Evolutionary conservation across 257 asterid species (phyloP).

Genomic region (Schizonepeta tenuifolia): DNA sequence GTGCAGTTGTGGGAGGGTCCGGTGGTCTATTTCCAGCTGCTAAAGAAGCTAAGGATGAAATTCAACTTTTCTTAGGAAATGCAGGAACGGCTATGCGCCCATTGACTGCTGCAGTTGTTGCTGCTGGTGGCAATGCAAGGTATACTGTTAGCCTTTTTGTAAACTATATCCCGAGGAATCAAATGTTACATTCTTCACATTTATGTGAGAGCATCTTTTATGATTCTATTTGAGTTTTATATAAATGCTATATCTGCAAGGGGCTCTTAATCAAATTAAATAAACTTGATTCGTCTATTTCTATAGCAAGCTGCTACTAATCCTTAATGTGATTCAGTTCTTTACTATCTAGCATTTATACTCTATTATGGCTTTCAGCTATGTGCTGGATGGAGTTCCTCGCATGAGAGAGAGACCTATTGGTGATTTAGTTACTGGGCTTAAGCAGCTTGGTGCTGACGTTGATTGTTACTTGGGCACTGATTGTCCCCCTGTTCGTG

Average conservation of each 20-base stretch:
- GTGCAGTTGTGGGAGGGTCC: constrained; percentile 82
- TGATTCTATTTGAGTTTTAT: constrained; percentile 4
- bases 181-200: neutral
- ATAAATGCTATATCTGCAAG: constrained; percentile 1
- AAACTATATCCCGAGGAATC: neutral
- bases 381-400: constrained; percentile 97
- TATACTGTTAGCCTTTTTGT: constrained; percentile 32
- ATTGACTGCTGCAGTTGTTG: constrained; percentile 92
- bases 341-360: constrained; percentile 2
- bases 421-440: constrained; percentile 92
- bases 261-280: constrained; percentile 12
- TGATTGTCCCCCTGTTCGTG: constrained; percentile 93
- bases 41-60: constrained; percentile 71
- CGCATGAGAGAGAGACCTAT: constrained; percentile 99
- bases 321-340: constrained; percentile 15
- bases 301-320: constrained; percentile 10
- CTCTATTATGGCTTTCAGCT: constrained; percentile 52
- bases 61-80: constrained; percentile 95
- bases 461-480: constrained; percentile 88
- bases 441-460: constrained; percentile 96
- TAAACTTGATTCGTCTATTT: constrained; percentile 17
- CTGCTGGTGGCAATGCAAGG: constrained; percentile 94
- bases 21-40: constrained; percentile 88
- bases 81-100: constrained; percentile 99
- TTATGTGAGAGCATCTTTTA: neutral